Evolutionary conservation across 2,329 filamentous ascomycete genomes (phyloP).

Genomic region (Xylariaceae sp.): DNA sequence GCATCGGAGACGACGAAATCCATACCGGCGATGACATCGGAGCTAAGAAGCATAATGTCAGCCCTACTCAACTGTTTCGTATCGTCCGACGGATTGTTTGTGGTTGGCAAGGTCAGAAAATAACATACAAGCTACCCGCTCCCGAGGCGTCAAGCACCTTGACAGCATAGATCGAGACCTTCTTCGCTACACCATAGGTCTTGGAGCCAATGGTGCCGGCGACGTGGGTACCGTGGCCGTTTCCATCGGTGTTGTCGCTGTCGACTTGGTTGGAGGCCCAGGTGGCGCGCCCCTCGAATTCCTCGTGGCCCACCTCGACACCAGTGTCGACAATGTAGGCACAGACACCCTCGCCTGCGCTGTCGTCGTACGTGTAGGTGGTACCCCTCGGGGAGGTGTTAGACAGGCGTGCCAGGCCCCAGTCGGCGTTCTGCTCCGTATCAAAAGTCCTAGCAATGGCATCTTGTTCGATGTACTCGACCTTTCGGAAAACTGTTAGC

Average conservation of each 20-base stretch:
- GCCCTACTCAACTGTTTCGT: neutral
- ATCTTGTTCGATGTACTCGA: conserved; percentile 36
- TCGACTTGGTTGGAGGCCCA: conserved; percentile 32
- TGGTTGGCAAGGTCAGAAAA: conserved; percentile 19
- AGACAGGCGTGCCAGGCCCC: conserved; percentile 46
- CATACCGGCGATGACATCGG: conserved; percentile 31
- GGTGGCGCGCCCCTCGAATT: conserved; percentile 43
- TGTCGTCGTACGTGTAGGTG: conserved; percentile 43
- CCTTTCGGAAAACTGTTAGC: conserved; percentile 21
- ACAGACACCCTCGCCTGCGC: conserved; percentile 41
- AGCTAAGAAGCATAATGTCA: conserved; percentile 15
- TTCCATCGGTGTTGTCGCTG: conserved; percentile 33
- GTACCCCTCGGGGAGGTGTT: conserved; percentile 33
- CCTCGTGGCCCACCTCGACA: conserved; percentile 43
- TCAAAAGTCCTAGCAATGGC: conserved; percentile 28
- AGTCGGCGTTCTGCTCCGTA: conserved; percentile 33
- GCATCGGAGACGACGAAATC: conserved; percentile 44
- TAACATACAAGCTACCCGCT: conserved; percentile 30
- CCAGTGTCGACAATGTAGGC: conserved; percentile 55
- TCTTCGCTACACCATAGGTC: conserved; percentile 46
- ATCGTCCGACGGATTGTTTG: neutral
- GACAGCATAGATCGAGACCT: conserved; percentile 41
- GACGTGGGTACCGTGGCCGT: conserved; percentile 45
- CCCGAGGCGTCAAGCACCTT: conserved; percentile 41
- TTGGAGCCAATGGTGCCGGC: conserved; percentile 35